Base-by-base conservation (phyloP, 2,329 filamentous ascomycete genomes). In the Penicillium carneum region DNA sequence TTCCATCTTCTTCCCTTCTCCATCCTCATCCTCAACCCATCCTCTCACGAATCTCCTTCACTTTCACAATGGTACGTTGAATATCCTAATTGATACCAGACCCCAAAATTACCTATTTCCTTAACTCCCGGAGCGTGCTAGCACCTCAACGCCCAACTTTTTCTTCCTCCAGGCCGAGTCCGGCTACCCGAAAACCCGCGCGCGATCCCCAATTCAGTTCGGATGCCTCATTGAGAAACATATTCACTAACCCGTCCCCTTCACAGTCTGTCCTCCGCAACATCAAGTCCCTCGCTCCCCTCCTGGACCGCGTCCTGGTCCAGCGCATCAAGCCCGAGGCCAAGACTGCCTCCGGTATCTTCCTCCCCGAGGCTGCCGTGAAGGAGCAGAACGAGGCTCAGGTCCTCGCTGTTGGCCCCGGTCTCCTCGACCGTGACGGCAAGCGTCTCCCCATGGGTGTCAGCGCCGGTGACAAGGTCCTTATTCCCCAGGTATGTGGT, bases 351-450 rank as follows among this genome's bases (percentile, higher is more conserved):
- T 89, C 89, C 76, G 95, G 95, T 75, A 97, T 99, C 86, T 97
- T 96, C 86, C 91, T 99, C 69, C 95, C 95, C 72, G 95, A 99
- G 85, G 93, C 90, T 65, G 91, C 90, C 75, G 92, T 98, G 77
- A 97, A 99, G 87, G 95, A 99, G 82, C 87, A 98, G 78, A 98
- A 97, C 83, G 94, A 98, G 86, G 95, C 92, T 74, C 93, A 92
- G 83, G 95, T 99, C 58, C 84, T 99, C 63, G 95, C 95, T 65
- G 94, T 99, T 66, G 95, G 95, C 57, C 95, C 95, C 60, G 95
- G 95, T 66, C 89, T 85, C 14, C 75, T 96, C 63, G 92, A 96
- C 84, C 93, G 89, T 83, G 90, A 96, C 63, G 95, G 95, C 72
- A 91, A 95, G 86, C 87, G 93, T 72, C 83, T 97, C 73, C 85